Percentiles rank a stretch among this genome's conserved stretches.
Conservation (phyloP, 1,284 basidiomycete genomes). For the Boletus subluridellus region DNA sequence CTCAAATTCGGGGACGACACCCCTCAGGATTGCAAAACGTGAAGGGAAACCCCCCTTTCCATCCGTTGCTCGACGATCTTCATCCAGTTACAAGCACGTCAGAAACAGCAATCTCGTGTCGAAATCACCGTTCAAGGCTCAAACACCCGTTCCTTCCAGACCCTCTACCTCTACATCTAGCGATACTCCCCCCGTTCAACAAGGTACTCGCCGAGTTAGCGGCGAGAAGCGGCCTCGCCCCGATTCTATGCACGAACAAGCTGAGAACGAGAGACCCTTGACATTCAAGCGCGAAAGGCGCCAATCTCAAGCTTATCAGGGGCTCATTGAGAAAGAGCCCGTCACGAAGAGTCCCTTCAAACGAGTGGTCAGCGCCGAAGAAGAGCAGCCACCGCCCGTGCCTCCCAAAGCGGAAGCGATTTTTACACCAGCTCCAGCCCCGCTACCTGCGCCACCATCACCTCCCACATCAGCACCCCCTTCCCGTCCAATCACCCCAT, state of each 20-base stretch:
- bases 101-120: constrained; percentile 79
- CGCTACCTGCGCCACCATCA: constrained; percentile 24
- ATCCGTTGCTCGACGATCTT: constrained; percentile 65
- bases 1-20: constrained; percentile 49
- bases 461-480: constrained; percentile 27
- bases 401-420: constrained; percentile 26
- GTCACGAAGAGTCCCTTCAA: constrained; percentile 87
- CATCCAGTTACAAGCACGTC: constrained; percentile 80
- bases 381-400: constrained; percentile 28
- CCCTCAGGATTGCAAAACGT: constrained; percentile 70
- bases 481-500: constrained; percentile 47
- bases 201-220: constrained; percentile 54
- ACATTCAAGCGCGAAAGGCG: constrained; percentile 70
- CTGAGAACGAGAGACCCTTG: constrained; percentile 67
- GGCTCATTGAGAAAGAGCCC: constrained; percentile 69
- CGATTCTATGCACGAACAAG: constrained; percentile 61
- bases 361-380: constrained; percentile 19
- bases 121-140: constrained; percentile 84
- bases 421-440: background rate
- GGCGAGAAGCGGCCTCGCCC: constrained; percentile 72
- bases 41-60: constrained; percentile 45
- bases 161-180: constrained; percentile 33
- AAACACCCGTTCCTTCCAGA: constrained; percentile 47
- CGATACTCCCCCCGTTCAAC: constrained; percentile 7
- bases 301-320: constrained; percentile 72